Evolutionary conservation across 371 early-diverging fungal genomes (phyloP), one percentile per base, ranked within the genome.

Genomic region (Cladochytrium tenue): DNA sequence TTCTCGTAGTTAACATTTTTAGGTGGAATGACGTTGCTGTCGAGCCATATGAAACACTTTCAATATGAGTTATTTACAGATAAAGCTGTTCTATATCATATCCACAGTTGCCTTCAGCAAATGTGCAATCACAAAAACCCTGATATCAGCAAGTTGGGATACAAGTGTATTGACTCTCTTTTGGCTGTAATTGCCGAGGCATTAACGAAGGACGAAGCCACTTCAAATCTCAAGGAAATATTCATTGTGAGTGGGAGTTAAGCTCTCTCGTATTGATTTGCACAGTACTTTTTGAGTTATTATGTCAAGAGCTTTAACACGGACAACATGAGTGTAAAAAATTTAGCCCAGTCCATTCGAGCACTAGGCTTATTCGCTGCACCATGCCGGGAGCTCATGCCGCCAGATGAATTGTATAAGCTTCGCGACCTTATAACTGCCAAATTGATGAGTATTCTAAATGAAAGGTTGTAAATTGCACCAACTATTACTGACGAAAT

Each of bases 331-430:
- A 66, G 74, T n/a, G 63, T 78, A 17, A 78, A 81, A 26, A 81
- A 85, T 26, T 69, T 88, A 33, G 88, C 92, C 1, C 76, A 87
- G 1, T 87, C 89, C 2, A 85, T 92, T 50, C 80, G 88, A 56
- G 88, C 89, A 10, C 81, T 89, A 34, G 93, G 93, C 0, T 84
- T 88, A 60, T 87, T 92, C 63, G 83, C 90, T 0, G 77, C 77
- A n/a, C 84, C 86, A 0, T 88, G 82, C 70, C 81, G 80, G 51
- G 73, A 71, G 13, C 78, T 79, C 17, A 62, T 82, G 62, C 60
- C 72, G 0, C 63, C 63, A 23, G 76, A 78, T 4, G 82, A 87
- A 43, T 70, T 87, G 23, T 69, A 76, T 13, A 58, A 66, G 1
- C 57, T 90, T 7, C 72, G 81, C 2, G 72, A 78, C 1, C 69